phyloP scores from a whole-genome alignment of 768 basidiomycete species.

The Collybiopsis luxurians region DNA sequence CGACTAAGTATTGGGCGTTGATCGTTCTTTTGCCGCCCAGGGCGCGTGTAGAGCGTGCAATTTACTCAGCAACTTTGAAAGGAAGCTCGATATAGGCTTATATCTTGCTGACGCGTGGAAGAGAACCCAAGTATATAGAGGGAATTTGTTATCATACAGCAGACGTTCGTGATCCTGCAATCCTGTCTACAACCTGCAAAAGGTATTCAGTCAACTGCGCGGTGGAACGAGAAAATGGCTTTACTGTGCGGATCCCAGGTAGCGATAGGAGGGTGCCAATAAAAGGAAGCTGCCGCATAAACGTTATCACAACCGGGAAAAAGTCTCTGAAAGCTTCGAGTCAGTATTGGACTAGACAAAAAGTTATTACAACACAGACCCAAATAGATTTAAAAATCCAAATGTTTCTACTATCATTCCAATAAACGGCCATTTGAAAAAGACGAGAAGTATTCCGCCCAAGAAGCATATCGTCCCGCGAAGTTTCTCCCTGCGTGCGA shows the following conservation, averaged over 20 bases:
- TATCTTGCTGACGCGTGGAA: too few relatives aligned
- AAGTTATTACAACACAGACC: slow-evolving; percentile 48
- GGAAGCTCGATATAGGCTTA: too few relatives aligned
- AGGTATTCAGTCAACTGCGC: background rate
- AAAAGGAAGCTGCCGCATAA: slow-evolving; percentile 90
- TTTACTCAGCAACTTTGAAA: too few relatives aligned
- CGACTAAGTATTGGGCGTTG: too few relatives aligned
- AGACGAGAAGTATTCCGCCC: slow-evolving; percentile 89
- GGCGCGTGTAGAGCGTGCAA: too few relatives aligned
- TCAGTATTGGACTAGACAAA: slow-evolving; percentile 2
- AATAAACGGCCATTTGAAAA: slow-evolving; percentile 92
- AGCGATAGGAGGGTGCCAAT: slow-evolving; percentile 83
- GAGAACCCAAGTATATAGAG: background rate
- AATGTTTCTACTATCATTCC: slow-evolving; percentile 94
- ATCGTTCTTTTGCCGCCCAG: too few relatives aligned
- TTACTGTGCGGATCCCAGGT: slow-evolving; percentile 83
- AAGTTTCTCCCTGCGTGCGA: slow-evolving; percentile 92
- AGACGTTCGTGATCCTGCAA: slow-evolving; percentile 77
- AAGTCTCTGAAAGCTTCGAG: slow-evolving; percentile 70
- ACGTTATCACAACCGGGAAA: slow-evolving; percentile 98
- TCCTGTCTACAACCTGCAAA: slow-evolving; percentile 67
- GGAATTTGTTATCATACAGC: slow-evolving; percentile 43
- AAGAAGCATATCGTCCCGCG: slow-evolving; percentile 88
- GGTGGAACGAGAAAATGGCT: slow-evolving; percentile 20
- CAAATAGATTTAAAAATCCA: slow-evolving; percentile 96